These are phyloP conservation scores for Phytophthora tentaculata DNA, from an alignment of 352 stramenopile genomes.

Conservation along the genomic window DNA sequence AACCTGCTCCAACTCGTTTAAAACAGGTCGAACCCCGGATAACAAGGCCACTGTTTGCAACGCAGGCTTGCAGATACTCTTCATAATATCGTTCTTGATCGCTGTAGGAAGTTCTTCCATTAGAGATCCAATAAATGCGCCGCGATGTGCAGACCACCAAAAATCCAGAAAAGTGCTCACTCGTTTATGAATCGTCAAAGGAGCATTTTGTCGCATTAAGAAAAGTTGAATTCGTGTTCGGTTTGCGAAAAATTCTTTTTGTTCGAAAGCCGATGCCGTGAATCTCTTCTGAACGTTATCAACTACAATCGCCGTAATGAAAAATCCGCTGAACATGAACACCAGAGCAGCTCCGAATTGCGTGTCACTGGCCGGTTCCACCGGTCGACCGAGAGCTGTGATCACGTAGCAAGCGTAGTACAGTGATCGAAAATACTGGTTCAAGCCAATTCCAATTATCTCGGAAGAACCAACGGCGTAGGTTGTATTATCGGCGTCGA, in stretches of 20 bases:
- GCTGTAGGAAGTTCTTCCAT: slow-evolving; percentile 45
- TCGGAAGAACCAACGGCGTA: slow-evolving; percentile 30
- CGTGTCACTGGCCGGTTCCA: slow-evolving; percentile 45
- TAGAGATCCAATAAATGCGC: slow-evolving; percentile 43
- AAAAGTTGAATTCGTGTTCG: slow-evolving; percentile 63
- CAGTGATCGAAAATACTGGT: slow-evolving; percentile 53
- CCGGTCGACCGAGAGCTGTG: slow-evolving; percentile 42
- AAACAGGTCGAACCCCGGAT: slow-evolving; percentile 48
- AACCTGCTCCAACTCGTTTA: slow-evolving; percentile 54
- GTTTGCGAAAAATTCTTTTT: slow-evolving; percentile 62
- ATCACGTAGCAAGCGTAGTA: slow-evolving; percentile 51
- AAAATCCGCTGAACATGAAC: slow-evolving; percentile 57
- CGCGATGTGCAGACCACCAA: slow-evolving; percentile 66
- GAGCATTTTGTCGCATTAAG: slow-evolving; percentile 51
- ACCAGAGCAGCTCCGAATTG: slow-evolving; percentile 43
- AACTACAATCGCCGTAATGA: slow-evolving; percentile 60
- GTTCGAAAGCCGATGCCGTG: slow-evolving; percentile 53
- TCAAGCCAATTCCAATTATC: slow-evolving; percentile 37
- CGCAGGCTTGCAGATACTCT: slow-evolving; percentile 54
- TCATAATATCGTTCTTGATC: slow-evolving; percentile 49
- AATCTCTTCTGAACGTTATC: slow-evolving; percentile 65
- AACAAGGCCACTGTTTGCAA: slow-evolving; percentile 62
- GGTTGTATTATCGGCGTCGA: slow-evolving; percentile 25
- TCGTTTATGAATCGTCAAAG: slow-evolving; percentile 50
- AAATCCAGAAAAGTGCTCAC: slow-evolving; percentile 68